Base-by-base conservation (phyloP, 1,284 basidiomycete species). In the Boletus hoseneyae region DNA sequence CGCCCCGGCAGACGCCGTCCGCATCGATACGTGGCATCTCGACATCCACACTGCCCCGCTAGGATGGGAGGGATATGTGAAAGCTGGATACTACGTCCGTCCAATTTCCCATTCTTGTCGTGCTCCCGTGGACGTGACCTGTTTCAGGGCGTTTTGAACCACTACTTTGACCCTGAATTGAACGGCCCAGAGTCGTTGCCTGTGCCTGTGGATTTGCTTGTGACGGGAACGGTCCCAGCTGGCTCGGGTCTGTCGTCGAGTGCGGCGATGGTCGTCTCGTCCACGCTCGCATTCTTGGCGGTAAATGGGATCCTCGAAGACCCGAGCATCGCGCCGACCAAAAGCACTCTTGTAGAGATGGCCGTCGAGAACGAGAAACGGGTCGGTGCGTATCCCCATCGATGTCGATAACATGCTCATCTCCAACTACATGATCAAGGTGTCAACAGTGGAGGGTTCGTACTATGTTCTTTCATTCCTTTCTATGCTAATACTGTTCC, bases 51-150 rank as follows among this genome's bases (percentile, higher is more conserved):
- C 78, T 38, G 73, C 75, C 25, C 79, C 85, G 57, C 70, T 89
- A 30, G 72, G 86, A 48, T 93, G 90, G 92, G 87, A 90, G 62
- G 90, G 86, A 63, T 93, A 93, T 65, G 82, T 93, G 60, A 92
- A 92, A 65, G 90, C 87, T 12, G 83, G 85, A 10, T 88, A 88
- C 57, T 87, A 85, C 65, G 87, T 87, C 48, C 49, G 67, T 63
- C 18, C 7, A 0, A 30, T 13, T n/a, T 2, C 19, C 33, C 42
- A 3, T 42, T 16, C 35, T 25, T 25, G 23, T n/a, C 12, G 29
- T 29, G 29, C 16, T 18, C 10, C 6, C 12, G 13, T 36, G 36
- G 34, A 50, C 1, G 29, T 42, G n/a, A 35, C 47, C 16, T 52
- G 29, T 53, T 35, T 29, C 32, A 89, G 86, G 90, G 90, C 10